Base-by-base conservation (phyloP, 179 eudicot species). In the Gypsophila paniculata region DNA sequence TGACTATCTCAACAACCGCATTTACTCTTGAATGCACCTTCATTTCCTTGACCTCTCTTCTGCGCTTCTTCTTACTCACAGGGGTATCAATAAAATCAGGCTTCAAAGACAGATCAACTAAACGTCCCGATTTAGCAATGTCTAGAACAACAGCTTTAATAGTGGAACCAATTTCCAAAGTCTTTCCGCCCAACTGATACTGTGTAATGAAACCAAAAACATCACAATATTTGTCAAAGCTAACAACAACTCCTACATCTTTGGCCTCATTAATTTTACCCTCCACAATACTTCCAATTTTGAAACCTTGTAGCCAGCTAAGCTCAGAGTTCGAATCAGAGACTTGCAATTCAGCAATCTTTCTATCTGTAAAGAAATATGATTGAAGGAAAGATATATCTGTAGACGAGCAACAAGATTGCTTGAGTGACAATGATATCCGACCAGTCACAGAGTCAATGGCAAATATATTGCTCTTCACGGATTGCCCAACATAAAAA, bases 401-500 rank as follows among this genome's bases (percentile, higher is more conserved):
- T 26, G 84, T 81, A 25, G 99, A 88, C 61, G 89, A 85, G 82
- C 93, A 92, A 69, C 80, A 70, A 49, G 97, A 94, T 81, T 92
- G 96, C 86, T 88, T 94, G 78, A 94, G 77, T 72, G 97, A 87
- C 69, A 93, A 62, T 36, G 96, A 90, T 72, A 92, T 72, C 72
- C 96, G 81, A 34, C 86, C 88, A 32, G 82, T 81, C 55, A 88
- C 90, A 69, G 72, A 71, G 75, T 70, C 81, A 55, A 90, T 85
- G 81, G 92, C 95, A 70, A 80, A 75, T 68, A 92, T 73, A 78
- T 87, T 85, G 78, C 91, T 82, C 44, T 95, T 91, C 54, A 94
- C 97, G 74, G 96, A 90, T 79, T 94, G 97, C 65, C 99, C 99
- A 82, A 92, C 72, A 49, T 83, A 88, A 77, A 88, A 90, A 42